These are phyloP conservation scores for Pulveroboletus sp. DNA, from an alignment of 768 basidiomycete species.

Conservation along the genomic window DNA sequence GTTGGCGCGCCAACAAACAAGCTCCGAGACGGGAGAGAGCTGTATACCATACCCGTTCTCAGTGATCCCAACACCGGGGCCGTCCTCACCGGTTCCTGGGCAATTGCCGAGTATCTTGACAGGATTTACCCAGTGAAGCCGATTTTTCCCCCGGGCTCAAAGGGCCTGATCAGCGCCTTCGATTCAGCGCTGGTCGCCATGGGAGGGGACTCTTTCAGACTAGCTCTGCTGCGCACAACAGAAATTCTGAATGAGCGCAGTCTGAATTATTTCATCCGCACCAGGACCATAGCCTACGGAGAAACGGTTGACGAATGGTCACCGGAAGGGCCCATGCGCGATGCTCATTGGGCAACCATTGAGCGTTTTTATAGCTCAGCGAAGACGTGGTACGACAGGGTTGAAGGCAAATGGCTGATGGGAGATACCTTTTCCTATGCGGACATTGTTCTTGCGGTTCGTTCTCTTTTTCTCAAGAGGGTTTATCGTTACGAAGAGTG, in stretches of 20 bases:
- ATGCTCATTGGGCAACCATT: conserved; percentile 24
- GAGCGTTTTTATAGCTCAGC: conserved; percentile 9
- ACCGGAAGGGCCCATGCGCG: conserved; percentile 33
- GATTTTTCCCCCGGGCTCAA: conserved; percentile 23
- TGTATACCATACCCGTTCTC: conserved; percentile 34
- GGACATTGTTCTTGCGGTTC: conserved; percentile 25
- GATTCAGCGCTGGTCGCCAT: conserved; percentile 1
- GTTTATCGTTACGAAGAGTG: conserved; percentile 25
- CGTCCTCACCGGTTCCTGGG: conserved; percentile 29
- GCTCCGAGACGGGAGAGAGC: conserved; percentile 14
- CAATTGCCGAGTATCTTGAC: conserved; percentile 37
- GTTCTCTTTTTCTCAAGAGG: conserved; percentile 15
- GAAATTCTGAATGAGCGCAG: conserved; percentile 34
- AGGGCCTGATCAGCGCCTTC: conserved; percentile 23
- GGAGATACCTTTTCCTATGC: conserved; percentile 31
- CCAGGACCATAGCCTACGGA: conserved; percentile 32
- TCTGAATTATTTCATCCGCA: conserved; percentile 36
- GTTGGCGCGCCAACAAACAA: conserved; percentile 25
- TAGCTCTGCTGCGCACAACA: conserved; percentile 21
- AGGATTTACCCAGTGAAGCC: conserved; percentile 32
- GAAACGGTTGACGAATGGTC: conserved; percentile 38
- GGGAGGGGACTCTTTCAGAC: conserved; percentile 1
- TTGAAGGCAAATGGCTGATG: conserved; percentile 29
- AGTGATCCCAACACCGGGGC: conserved; percentile 30
- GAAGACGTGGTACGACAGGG: conserved; percentile 21